Evolutionary conservation across 495 filamentous ascomycete genomes (phyloP).

Genomic region (Niebla homalea): DNA sequence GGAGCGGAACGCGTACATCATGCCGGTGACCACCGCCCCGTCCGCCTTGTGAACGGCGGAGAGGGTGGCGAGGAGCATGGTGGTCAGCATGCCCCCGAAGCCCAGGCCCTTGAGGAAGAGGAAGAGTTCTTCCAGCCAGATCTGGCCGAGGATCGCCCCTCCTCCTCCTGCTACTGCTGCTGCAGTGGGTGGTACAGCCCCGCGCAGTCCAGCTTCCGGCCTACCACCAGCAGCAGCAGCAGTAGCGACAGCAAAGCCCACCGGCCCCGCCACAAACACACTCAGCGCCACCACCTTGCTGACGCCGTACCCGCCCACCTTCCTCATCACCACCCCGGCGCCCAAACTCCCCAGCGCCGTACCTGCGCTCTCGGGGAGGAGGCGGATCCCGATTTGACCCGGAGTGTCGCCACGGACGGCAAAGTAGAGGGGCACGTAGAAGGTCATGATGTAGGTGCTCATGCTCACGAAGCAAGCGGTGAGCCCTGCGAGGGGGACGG

Average conservation of each 20-base stretch:
- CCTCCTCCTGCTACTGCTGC: constrained; percentile 12
- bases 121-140: constrained; percentile 50
- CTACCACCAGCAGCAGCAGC: not conserved
- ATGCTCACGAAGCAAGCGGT: constrained; percentile 59
- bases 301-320: constrained; percentile 55
- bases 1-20: constrained; percentile 68
- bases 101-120: constrained; percentile 55
- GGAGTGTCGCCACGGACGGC: constrained; percentile 61
- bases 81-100: constrained; percentile 68
- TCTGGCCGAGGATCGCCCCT: too few relatives aligned
- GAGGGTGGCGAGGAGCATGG: constrained; percentile 67
- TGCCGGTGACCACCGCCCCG: constrained; percentile 76
- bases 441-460: constrained; percentile 42
- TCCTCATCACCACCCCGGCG: constrained; percentile 62
- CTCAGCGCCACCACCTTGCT: constrained; percentile 42
- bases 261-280: constrained; percentile 34
- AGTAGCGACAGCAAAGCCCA: constrained; percentile 28
- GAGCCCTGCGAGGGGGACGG: constrained; percentile 59
- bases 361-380: constrained; percentile 55
- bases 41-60: constrained; percentile 67
- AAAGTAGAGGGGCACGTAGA: constrained; percentile 74
- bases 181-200: too few relatives aligned
- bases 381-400: constrained; percentile 53
- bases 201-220: too few relatives aligned
- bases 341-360: constrained; percentile 58